phyloP scores from a whole-genome alignment of 495 filamentous ascomycete species.

The Parmelia sp. region DNA sequence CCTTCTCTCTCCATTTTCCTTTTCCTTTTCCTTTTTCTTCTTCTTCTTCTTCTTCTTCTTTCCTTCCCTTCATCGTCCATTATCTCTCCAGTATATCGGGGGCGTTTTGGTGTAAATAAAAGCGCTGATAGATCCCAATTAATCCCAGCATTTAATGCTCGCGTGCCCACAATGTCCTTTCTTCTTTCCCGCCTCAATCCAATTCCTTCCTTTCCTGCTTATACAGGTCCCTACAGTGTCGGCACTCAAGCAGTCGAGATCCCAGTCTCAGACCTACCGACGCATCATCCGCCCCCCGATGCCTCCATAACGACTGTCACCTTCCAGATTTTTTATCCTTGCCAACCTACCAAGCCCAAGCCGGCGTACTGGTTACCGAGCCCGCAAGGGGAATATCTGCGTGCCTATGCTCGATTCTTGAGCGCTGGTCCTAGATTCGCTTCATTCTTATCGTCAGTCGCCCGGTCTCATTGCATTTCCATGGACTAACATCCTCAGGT shows the following conservation, averaged over 20 bases:
- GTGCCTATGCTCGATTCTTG: conserved; percentile 62
- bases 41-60: neutral
- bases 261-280: conserved; percentile 52
- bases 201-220: conserved; percentile 57
- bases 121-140: neutral
- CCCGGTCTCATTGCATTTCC: neutral
- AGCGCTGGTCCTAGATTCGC: conserved; percentile 39
- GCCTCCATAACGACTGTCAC: conserved; percentile 55
- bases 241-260: conserved; percentile 72
- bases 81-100: neutral
- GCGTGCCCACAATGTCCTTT: conserved; percentile 11
- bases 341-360: conserved; percentile 36
- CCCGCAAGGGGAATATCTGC: conserved; percentile 62
- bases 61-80: no score
- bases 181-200: conserved; percentile 24
- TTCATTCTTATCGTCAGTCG: conserved; percentile 11
- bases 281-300: conserved; percentile 44
- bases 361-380: conserved; percentile 62
- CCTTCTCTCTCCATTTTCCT: neutral
- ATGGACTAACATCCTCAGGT: conserved; percentile 32
- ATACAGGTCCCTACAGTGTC: conserved; percentile 66
- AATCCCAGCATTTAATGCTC: neutral
- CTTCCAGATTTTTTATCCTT: conserved; percentile 73
- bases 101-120: neutral
- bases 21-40: neutral